Conservation (phyloP, 2,329 filamentous ascomycete genomes). For the Chrysoporthe deuterocubensis region DNA sequence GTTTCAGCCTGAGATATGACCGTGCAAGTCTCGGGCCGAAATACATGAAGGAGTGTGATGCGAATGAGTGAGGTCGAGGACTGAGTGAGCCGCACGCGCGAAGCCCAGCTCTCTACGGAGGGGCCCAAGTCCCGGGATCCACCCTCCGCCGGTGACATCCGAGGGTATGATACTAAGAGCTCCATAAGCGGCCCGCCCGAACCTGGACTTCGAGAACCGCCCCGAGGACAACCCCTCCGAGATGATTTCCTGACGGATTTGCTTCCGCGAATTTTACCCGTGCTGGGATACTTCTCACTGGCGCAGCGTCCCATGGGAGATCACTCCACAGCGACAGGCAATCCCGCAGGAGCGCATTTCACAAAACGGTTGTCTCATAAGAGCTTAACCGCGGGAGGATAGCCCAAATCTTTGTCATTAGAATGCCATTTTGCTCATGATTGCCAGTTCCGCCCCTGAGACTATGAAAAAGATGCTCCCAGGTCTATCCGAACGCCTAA, state of each 20-base stretch:
- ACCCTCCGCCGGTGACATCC: constrained; percentile 6
- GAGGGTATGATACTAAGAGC: neutral
- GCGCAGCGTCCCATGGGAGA: neutral
- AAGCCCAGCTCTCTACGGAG: neutral
- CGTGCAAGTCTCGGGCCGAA: neutral
- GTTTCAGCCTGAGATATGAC: neutral
- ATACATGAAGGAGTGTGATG: constrained; percentile 14
- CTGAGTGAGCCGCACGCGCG: neutral
- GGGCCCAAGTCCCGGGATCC: neutral
- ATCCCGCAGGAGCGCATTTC: neutral
- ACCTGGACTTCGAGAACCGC: neutral
- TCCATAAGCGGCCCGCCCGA: constrained; percentile 1
- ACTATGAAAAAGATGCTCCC: constrained; percentile 9
- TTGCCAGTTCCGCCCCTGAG: constrained; percentile 9
- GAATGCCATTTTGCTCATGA: constrained; percentile 11
- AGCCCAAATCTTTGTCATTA: neutral
- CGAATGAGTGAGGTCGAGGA: neutral
- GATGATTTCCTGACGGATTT: neutral
- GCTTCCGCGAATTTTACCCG: neutral
- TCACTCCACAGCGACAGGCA: neutral
- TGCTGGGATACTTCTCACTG: neutral
- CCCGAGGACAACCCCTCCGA: neutral
- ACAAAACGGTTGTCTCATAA: neutral
- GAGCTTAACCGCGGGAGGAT: neutral
- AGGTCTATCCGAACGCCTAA: constrained; percentile 11